Base-by-base conservation (phyloP, 176 grass and related monocot species). In the Triticum monococcum region DNA sequence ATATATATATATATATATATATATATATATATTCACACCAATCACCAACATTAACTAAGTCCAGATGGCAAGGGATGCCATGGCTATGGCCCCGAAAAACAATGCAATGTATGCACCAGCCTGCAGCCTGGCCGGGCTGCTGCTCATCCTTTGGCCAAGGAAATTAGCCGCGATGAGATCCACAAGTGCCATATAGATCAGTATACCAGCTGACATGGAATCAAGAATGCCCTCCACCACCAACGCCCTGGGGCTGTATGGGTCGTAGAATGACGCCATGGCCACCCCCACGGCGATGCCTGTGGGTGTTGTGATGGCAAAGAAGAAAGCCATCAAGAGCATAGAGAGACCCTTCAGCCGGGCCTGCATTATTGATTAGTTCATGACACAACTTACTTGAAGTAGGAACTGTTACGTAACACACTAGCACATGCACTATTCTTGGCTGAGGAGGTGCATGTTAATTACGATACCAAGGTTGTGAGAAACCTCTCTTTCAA, bases 181-280 rank as follows among this genome's bases (percentile, higher is more conserved):
- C 28, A 97, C 88, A 45, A 97, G 56, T 8, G 95, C 90, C 89
- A 90, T 92, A 32, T 97, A 94, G 73, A 97, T 97, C 40, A 97
- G 81, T 67, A 97, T 97, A 70, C 95, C 95, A 5, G 95, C 92
- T 0, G 95, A 92, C 24, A 85, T 89, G 2, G 90, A 89, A 68
- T 97, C 90, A 25, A 97, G 83, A 57, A 92, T 81, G 18, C 95
- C 95, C 79, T 97, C 92, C 48, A 94, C 75, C 50, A 92, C 79
- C 68, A 90, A 84, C 7, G 90, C 88, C 65, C 71, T 79, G 2
- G 77, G 85, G 86, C 95, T 92, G 22, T 88, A 86, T n/a, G 80
- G 83, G 59, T 97, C 86, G 90, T 97, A 97, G 79, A 91, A 85
- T 0, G 95, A 92, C 3, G 83, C 80, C 2, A 90, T 50, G 9